Conservation (phyloP, 2,329 filamentous ascomycete species). For the Colletotrichum sidae region DNA sequence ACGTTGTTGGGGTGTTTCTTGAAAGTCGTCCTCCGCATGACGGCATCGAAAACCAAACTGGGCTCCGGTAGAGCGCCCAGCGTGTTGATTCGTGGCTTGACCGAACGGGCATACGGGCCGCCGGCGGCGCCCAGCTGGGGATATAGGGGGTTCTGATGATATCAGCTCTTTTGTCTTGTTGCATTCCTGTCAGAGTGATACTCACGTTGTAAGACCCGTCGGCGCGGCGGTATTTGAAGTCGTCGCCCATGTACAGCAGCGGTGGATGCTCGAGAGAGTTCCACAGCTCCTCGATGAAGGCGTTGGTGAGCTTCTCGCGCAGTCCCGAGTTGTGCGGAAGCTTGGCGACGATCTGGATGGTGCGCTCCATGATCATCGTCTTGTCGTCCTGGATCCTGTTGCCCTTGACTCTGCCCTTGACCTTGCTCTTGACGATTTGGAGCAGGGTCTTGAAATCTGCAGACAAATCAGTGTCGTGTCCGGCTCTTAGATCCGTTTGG, state of each 20-base stretch:
- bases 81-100: conserved; percentile 68
- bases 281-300: conserved; percentile 78
- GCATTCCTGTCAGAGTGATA: not conserved
- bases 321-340: conserved; percentile 72
- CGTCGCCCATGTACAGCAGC: conserved; percentile 70
- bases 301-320: conserved; percentile 72
- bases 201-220: conserved; percentile 77
- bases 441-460: conserved; percentile 73
- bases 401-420: conserved; percentile 73
- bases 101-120: conserved; percentile 74
- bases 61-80: conserved; percentile 77
- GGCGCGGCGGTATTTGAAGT: conserved; percentile 74
- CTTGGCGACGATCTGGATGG: conserved; percentile 76
- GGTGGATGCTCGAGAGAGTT: conserved; percentile 79
- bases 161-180: not conserved
- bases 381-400: conserved; percentile 76
- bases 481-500: conserved; percentile 20
- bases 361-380: conserved; percentile 80
- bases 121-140: conserved; percentile 76
- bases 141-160: conserved; percentile 69
- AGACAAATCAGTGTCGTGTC: conserved; percentile 16
- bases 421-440: conserved; percentile 69
- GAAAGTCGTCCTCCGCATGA: conserved; percentile 66
- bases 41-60: conserved; percentile 68
- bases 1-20: conserved; percentile 76